phyloP scores from a whole-genome alignment of 352 stramenopile genomes.

The Bremia lactucae region DNA sequence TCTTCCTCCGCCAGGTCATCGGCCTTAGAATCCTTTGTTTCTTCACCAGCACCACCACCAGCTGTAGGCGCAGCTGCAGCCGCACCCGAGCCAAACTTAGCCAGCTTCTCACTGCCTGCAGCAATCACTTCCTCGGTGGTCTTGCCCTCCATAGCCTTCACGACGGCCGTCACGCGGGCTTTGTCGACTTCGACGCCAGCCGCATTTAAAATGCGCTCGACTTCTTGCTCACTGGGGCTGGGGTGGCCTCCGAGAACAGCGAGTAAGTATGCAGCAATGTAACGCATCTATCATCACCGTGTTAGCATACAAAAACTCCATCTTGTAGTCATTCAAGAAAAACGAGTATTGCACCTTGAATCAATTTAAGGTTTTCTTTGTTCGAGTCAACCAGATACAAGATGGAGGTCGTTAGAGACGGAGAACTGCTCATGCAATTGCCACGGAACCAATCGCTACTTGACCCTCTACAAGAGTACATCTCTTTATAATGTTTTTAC shows the following conservation, averaged over 20 bases:
- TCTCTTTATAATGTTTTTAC: not conserved
- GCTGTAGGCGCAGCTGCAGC: slow-evolving; percentile 37
- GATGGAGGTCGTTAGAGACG: slow-evolving; percentile 30
- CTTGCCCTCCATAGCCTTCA: slow-evolving; percentile 80
- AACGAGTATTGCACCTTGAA: slow-evolving; percentile 62
- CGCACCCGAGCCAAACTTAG: slow-evolving; percentile 71
- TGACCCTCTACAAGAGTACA: slow-evolving; percentile 37
- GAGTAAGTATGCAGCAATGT: slow-evolving; percentile 95
- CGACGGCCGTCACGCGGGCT: slow-evolving; percentile 49
- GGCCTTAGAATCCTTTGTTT: slow-evolving; percentile 32
- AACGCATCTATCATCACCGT: slow-evolving; percentile 81
- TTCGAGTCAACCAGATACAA: slow-evolving; percentile 86
- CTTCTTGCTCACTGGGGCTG: slow-evolving; percentile 80
- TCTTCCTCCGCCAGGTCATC: slow-evolving; percentile 79
- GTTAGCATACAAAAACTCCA: slow-evolving; percentile 5
- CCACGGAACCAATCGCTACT: slow-evolving; percentile 32
- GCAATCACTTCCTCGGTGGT: slow-evolving; percentile 76
- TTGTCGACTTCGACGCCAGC: slow-evolving; percentile 84
- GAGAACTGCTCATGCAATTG: slow-evolving; percentile 2
- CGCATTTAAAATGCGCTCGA: slow-evolving; percentile 87
- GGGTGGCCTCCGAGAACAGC: slow-evolving; percentile 91
- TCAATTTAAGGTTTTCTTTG: slow-evolving; percentile 84
- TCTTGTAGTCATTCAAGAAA: not conserved
- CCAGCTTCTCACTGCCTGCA: slow-evolving; percentile 69
- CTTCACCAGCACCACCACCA: slow-evolving; percentile 35